These are phyloP conservation scores for Ochromonas danica DNA, from an alignment of 108 stramenopile species.

Conservation along the genomic window DNA sequence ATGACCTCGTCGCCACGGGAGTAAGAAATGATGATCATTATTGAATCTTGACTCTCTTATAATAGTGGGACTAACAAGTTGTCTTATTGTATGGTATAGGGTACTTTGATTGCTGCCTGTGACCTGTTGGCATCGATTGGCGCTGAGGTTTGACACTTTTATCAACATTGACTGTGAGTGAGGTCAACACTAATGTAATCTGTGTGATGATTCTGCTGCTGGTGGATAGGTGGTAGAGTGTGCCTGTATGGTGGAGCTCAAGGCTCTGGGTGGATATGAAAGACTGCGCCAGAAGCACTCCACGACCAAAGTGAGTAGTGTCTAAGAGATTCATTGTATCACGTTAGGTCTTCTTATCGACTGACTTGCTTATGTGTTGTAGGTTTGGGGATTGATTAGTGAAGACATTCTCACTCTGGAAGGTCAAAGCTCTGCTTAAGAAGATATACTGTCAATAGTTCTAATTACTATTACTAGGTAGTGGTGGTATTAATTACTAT, in stretches of 20 bases:
- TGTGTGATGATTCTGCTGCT: no score
- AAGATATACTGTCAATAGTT: no score
- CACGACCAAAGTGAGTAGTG: neutral
- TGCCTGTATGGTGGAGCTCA: conserved; percentile 58
- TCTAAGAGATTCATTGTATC: no score
- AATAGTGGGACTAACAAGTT: neutral
- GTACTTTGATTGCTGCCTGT: conserved; percentile 68
- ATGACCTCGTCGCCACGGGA: conserved; percentile 96
- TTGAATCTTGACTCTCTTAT: neutral
- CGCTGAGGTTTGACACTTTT: neutral
- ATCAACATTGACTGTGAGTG: neutral
- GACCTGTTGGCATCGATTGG: no score
- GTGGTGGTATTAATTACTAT: no score
- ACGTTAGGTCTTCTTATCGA: no score
- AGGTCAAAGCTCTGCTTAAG: no score
- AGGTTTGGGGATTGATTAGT: conserved; percentile 79
- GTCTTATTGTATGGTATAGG: conserved; percentile 46
- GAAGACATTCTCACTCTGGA: conserved; percentile 70
- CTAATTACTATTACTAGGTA: no score
- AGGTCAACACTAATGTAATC: neutral
- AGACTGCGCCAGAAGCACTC: neutral
- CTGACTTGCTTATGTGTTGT: no score
- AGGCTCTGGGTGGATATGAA: conserved; percentile 18
- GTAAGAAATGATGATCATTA: no score
- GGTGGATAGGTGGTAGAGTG: conserved; percentile 55